Base-by-base conservation (phyloP, 202 grass and related monocot genomes). In the Panicum virgatum region DNA sequence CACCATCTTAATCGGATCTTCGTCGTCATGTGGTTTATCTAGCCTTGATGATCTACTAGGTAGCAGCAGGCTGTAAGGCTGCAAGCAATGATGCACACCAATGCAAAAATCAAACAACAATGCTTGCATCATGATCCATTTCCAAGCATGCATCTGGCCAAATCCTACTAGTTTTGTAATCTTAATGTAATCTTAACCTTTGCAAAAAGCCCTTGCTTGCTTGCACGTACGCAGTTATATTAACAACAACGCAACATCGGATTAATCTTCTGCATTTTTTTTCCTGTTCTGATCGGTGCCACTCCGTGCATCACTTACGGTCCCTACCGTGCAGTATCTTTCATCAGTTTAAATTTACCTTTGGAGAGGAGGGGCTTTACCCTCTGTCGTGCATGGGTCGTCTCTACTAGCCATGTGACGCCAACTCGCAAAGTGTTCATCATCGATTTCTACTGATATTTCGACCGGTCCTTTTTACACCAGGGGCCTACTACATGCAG, bases 371-470 rank as follows among this genome's bases (percentile, higher is more conserved):
- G 26, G n/a, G 38, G 20, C 50, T 75, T 69, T 86, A 38, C 51
- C 46, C 62, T 3, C 62, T 44, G 53, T 57, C 51, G 32, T 36
- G 39, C 30, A 13, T 88, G 74, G 71, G 50, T 62, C 87, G 50
- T 62, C 87, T 71, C 13, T 10, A 44, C 32, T 70, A 19, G 23
- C 61, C 82, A 85, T 77, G 87, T 85, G 82, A 85, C 20, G 82
- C 82, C 82, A 85, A 72, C 82, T 89, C 5, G 27, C 42, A 84
- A 88, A 84, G 86, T 47, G 69, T 27, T 38, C 61, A 47, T 3
- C 19, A 16, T 45, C 60, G 9, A 16, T 80, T 26, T 70, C 75
- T 69, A 80, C 62, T 12, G 20, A 40, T 77, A 38, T 77, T 69
- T 80, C 0, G 45, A 56, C 54, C 62, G 0, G 23, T 70, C 63